Percentiles rank a stretch among this genome's conserved stretches.
These are phyloP conservation scores for Trametes maxima DNA, from an alignment of 768 basidiomycete species.

Conservation along the genomic window DNA sequence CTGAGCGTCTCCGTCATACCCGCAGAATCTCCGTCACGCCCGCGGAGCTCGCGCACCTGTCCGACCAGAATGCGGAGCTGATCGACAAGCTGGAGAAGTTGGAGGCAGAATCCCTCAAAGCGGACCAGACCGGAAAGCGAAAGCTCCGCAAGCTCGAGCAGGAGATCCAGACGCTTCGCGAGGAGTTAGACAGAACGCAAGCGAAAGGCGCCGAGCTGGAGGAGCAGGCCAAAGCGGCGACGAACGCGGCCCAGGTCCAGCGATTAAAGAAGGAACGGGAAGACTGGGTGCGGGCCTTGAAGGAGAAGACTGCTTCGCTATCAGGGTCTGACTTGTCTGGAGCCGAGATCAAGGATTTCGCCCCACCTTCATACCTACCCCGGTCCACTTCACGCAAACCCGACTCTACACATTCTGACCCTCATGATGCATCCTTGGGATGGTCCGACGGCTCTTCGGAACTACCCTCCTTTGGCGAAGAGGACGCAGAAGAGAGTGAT, in stretches of 20 bases:
- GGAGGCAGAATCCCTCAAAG: constrained; percentile 65
- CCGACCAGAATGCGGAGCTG: constrained; percentile 85
- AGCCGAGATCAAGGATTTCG: constrained; percentile 30
- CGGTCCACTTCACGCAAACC: constrained; percentile 14
- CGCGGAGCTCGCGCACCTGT: constrained; percentile 66
- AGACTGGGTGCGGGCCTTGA: constrained; percentile 52
- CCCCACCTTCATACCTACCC: constrained; percentile 28
- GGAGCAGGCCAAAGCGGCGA: constrained; percentile 53
- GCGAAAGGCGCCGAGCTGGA: constrained; percentile 72
- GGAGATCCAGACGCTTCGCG: constrained; percentile 74
- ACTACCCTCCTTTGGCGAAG: background rate
- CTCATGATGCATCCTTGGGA: background rate
- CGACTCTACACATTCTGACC: background rate
- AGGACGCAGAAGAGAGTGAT: constrained; percentile 3
- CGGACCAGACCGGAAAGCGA: constrained; percentile 68
- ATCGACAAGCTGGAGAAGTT: constrained; percentile 73
- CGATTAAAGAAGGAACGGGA: constrained; percentile 49
- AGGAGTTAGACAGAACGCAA: constrained; percentile 78
- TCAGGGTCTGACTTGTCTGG: constrained; percentile 9
- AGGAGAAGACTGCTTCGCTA: constrained; percentile 32
- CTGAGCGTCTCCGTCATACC: constrained; percentile 20
- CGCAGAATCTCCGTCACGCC: constrained; percentile 66
- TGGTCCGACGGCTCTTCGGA: constrained; percentile 1
- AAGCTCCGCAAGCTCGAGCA: constrained; percentile 74
- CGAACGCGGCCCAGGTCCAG: constrained; percentile 32